These are phyloP conservation scores for Papilionanthe hybrid DNA, from an alignment of 116 monocot species.

Conservation along the genomic window DNA sequence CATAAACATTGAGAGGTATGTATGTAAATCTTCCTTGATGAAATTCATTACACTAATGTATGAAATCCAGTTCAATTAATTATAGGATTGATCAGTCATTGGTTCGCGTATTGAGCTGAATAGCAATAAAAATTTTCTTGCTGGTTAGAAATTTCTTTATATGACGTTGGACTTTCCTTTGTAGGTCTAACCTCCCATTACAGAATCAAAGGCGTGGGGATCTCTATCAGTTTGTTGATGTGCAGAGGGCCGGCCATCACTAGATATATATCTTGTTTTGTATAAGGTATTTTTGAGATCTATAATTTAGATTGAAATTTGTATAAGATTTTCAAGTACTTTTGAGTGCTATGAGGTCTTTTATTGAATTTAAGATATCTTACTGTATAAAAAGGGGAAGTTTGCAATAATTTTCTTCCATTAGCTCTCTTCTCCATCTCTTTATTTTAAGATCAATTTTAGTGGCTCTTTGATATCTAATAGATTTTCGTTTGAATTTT, in stretches of 20 bases:
- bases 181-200: slow-evolving; percentile 77
- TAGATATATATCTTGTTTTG: neutral
- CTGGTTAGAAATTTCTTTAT: neutral
- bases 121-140: neutral
- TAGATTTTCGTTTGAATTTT: too few relatives aligned
- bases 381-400: too few relatives aligned
- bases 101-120: neutral
- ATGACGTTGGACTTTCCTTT: neutral
- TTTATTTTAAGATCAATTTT: too few relatives aligned
- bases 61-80: neutral
- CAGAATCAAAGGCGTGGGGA: slow-evolving; percentile 78
- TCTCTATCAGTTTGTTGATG: slow-evolving; percentile 81
- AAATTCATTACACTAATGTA: neutral
- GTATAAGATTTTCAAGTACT: too few relatives aligned
- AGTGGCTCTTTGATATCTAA: too few relatives aligned
- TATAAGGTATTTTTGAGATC: too few relatives aligned
- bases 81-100: neutral
- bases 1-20: too few relatives aligned
- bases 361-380: too few relatives aligned
- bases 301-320: too few relatives aligned
- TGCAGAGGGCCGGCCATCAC: slow-evolving; percentile 39
- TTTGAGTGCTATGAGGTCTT: too few relatives aligned
- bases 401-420: too few relatives aligned
- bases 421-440: too few relatives aligned
- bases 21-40: neutral